Conservation (phyloP, 495 filamentous ascomycete species). For the Tuber microsphaerosporum region DNA sequence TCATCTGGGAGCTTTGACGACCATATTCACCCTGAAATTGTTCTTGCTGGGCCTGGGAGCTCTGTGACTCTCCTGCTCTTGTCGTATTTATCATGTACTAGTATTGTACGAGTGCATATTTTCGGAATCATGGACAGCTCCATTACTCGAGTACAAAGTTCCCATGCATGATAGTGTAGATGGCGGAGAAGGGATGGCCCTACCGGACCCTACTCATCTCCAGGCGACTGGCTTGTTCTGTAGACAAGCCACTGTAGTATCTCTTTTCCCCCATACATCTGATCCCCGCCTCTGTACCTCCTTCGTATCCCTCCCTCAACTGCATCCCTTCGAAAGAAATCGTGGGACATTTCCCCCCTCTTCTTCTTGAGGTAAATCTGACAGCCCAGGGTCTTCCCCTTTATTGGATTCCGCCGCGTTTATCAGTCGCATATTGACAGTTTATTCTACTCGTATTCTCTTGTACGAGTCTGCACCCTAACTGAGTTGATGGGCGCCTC, state of each 20-base stretch:
- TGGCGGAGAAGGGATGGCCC: neutral
- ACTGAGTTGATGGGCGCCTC: conserved; percentile 20
- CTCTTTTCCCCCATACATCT: neutral
- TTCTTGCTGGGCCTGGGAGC: neutral
- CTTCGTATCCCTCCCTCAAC: neutral
- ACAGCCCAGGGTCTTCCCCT: neutral
- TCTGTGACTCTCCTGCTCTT: neutral
- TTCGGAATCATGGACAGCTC: neutral
- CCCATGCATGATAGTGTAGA: neutral
- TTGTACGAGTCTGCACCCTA: neutral
- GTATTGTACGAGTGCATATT: neutral
- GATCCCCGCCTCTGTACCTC: neutral
- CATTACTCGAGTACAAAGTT: neutral
- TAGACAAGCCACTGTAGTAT: neutral
- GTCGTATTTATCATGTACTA: neutral
- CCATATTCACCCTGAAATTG: neutral
- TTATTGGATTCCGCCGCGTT: neutral
- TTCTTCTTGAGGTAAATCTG: neutral
- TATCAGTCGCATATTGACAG: neutral
- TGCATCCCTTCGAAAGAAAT: neutral
- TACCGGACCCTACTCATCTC: neutral
- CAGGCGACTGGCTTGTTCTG: neutral
- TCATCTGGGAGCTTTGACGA: neutral
- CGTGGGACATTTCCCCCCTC: neutral
- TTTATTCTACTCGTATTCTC: neutral